These are phyloP conservation scores for Phanerochaete carnosa DNA, from an alignment of 768 basidiomycete genomes.

Conservation along the genomic window DNA sequence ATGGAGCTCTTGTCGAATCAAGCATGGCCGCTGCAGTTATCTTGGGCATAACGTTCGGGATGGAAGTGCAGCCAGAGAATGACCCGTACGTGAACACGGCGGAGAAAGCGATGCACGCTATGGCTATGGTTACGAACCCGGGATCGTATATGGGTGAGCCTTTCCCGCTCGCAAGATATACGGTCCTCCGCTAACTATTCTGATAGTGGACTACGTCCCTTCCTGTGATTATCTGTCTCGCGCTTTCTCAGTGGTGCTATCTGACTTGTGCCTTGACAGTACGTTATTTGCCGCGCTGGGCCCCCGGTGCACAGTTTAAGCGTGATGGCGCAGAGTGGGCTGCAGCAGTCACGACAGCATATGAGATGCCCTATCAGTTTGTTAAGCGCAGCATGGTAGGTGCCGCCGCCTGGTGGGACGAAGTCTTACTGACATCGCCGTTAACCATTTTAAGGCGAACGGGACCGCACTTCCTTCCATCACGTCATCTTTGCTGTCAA, in stretches of 20 bases:
- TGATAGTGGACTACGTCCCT: neutral
- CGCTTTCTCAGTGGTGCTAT: neutral
- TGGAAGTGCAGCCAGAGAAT: slow-evolving; percentile 25
- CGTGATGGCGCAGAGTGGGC: neutral
- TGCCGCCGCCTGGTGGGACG: neutral
- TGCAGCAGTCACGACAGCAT: neutral
- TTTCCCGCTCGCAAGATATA: neutral
- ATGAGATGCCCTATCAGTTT: neutral
- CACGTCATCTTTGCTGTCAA: neutral
- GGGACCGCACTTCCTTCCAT: neutral
- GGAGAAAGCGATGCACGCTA: slow-evolving; percentile 19
- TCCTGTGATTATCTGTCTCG: neutral
- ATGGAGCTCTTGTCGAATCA: neutral
- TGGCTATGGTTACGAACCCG: slow-evolving; percentile 5
- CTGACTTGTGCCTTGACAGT: neutral
- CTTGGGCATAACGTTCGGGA: slow-evolving; percentile 33
- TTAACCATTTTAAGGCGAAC: neutral
- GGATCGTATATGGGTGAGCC: neutral
- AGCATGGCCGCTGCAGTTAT: slow-evolving; percentile 35
- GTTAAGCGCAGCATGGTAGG: neutral
- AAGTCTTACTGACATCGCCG: neutral
- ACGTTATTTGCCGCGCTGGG: neutral
- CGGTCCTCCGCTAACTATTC: neutral
- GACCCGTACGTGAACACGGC: slow-evolving; percentile 32
- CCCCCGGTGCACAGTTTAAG: neutral